phyloP scores from a whole-genome alignment of 2,329 filamentous ascomycete genomes.

The Cladobotryum mycophilum region DNA sequence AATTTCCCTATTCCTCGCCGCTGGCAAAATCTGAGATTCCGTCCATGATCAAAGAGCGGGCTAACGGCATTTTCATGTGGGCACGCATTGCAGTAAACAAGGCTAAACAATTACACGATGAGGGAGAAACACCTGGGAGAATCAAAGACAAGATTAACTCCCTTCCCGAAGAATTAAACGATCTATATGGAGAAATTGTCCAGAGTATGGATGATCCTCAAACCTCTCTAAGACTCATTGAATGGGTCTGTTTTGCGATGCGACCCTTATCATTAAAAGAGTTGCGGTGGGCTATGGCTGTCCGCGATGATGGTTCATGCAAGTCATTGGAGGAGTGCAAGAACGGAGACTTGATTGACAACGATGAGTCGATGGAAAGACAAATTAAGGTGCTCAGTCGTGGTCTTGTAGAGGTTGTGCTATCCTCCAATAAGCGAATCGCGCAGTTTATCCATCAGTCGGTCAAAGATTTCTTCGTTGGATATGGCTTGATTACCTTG shows the following conservation, averaged over 20 bases:
- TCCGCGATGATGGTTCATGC: constrained; percentile 17
- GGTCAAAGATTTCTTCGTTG: constrained; percentile 27
- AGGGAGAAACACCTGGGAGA: constrained; percentile 2
- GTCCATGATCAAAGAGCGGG: constrained; percentile 18
- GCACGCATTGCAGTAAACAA: constrained; percentile 23
- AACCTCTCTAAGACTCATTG: constrained; percentile 22
- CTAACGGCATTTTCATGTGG: constrained; percentile 32
- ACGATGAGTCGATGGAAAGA: constrained; percentile 13
- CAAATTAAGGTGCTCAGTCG: constrained; percentile 19
- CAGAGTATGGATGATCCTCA: constrained; percentile 11
- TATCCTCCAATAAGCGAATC: neutral
- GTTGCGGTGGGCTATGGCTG: constrained; percentile 25
- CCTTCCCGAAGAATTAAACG: constrained; percentile 19
- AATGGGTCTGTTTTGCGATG: constrained; percentile 28
- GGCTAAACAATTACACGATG: constrained; percentile 3
- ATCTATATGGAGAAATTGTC: constrained; percentile 21
- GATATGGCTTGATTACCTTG: constrained; percentile 16
- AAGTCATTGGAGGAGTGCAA: constrained; percentile 17
- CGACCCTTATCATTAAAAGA: constrained; percentile 21
- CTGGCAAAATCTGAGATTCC: constrained; percentile 2
- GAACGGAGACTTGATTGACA: constrained; percentile 12
- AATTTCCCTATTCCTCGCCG: constrained; percentile 12
- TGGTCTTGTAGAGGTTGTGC: constrained; percentile 22
- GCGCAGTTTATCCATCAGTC: constrained; percentile 31
- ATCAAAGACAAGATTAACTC: constrained; percentile 19